Percentiles rank a stretch among this genome's conserved stretches.
phyloP scores from a whole-genome alignment of 176 grass and related monocot genomes.

The Oryza officinalis region DNA sequence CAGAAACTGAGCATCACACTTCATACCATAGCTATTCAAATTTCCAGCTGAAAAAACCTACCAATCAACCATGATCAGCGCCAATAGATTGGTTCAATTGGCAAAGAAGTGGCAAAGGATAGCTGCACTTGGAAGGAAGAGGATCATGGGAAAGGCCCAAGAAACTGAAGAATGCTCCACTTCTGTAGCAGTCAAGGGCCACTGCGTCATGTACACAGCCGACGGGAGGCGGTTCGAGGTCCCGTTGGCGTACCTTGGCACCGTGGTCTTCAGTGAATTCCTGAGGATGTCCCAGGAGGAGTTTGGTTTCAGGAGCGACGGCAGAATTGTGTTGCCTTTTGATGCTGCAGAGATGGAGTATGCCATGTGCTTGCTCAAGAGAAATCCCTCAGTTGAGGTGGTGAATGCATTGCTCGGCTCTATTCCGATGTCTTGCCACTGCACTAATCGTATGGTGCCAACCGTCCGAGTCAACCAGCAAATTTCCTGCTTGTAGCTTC shows the following conservation, averaged over 20 bases:
- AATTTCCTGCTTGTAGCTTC: conserved; percentile 14
- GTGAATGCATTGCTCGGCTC: conserved; percentile 48
- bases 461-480: neutral
- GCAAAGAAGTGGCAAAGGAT: conserved; percentile 31
- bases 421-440: conserved; percentile 10
- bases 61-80: neutral
- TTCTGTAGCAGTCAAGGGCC: neutral
- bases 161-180: conserved; percentile 15
- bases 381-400: conserved; percentile 38
- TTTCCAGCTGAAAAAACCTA: neutral
- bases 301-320: conserved; percentile 32
- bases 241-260: conserved; percentile 43
- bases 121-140: conserved; percentile 25
- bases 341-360: conserved; percentile 58
- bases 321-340: conserved; percentile 48
- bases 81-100: conserved; percentile 31
- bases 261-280: conserved; percentile 38
- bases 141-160: neutral
- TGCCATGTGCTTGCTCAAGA: conserved; percentile 48
- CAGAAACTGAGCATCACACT: neutral
- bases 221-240: conserved; percentile 56
- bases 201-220: conserved; percentile 36
- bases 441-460: neutral
- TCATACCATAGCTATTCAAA: neutral
- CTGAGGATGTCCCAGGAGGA: conserved; percentile 53